Evolutionary conservation across 2,329 filamentous ascomycete genomes (phyloP), one percentile per base, ranked within the genome.

Genomic region (Botrytis aclada): DNA sequence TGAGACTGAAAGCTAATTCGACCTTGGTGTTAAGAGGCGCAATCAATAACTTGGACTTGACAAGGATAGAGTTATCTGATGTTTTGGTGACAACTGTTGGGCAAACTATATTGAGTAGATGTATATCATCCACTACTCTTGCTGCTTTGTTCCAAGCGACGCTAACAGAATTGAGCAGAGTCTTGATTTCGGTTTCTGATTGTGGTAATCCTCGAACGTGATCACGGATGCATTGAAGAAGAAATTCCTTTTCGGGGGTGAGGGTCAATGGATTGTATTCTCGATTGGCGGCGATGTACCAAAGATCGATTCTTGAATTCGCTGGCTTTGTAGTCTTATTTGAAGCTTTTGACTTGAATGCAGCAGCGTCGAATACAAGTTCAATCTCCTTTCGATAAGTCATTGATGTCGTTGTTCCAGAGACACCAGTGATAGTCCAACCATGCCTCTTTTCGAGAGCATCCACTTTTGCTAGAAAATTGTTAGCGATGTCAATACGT

Each of bases 341-440:
- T 20, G 72, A 74, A 43, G 54, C 72, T 32, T 66, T 77, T 16
- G 81, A 78, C 62, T 85, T 83, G 82, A 94, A 93, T 0, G 90
- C 85, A 0, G 86, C 82, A 3, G 89, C 86, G 77, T 94, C 89
- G 79, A 95, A 92, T 72, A 90, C 89, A 16, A 95, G 86, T 79
- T 94, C 89, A 56, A 95, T 88, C 76, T 93, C 90, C 54, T 88
- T 88, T 76, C 85, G 85, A 82, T 94, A 94, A 5, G 88, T 88
- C 88, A 95, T 90, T 0, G 92, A 93, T n/a, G 94, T 82, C 3
- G 84, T 88, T 2, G 86, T 88, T 29, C 86, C 87, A 1, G 86
- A 84, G 34, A 91, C 87, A 29, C 91, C 88, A 3, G 87, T 89
- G 74, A 95, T 90, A 41, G 88, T 86, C 93, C 93, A 96, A 71